A percentile compares a stretch with the other conserved stretches of the same genome.
Conservation (phyloP, 768 basidiomycete genomes). For the Cyathus striatus region DNA sequence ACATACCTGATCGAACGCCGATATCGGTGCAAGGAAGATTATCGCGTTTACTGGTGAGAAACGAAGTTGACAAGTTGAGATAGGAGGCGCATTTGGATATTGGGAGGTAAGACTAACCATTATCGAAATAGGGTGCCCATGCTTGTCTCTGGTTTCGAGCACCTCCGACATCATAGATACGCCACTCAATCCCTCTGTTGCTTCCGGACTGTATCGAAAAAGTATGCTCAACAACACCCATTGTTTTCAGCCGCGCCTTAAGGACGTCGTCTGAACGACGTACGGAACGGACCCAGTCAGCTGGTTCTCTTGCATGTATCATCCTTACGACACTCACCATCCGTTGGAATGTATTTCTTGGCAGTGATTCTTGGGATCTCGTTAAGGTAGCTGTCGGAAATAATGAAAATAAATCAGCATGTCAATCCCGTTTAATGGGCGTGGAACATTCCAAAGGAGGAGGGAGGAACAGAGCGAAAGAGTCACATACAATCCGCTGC, state of each 20-base stretch:
- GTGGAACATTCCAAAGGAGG: too few relatives aligned
- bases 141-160: slow-evolving; percentile 77
- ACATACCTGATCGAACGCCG: slow-evolving; percentile 72
- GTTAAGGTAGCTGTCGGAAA: slow-evolving; percentile 60
- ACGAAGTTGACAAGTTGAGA: slow-evolving; percentile 4
- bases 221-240: slow-evolving; percentile 75
- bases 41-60: slow-evolving; percentile 66
- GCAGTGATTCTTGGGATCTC: slow-evolving; percentile 78
- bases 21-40: slow-evolving; percentile 86
- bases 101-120: slow-evolving; percentile 46
- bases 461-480: too few relatives aligned
- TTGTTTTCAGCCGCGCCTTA: slow-evolving; percentile 77
- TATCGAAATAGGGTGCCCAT: slow-evolving; percentile 87
- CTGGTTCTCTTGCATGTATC: slow-evolving; percentile 2
- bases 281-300: slow-evolving; percentile 6
- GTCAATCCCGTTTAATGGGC: slow-evolving; percentile 3
- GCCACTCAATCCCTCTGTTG: slow-evolving; percentile 64
- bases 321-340: slow-evolving; percentile 35
- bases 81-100: neutral
- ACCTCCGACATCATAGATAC: slow-evolving; percentile 83
- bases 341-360: slow-evolving; percentile 76
- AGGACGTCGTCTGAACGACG: slow-evolving; percentile 60
- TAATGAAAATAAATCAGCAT: slow-evolving; percentile 7
- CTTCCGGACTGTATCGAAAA: slow-evolving; percentile 61
- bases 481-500: slow-evolving; percentile 73